Conservation (phyloP, 352 stramenopile genomes). For the Pythium chondricola region DNA sequence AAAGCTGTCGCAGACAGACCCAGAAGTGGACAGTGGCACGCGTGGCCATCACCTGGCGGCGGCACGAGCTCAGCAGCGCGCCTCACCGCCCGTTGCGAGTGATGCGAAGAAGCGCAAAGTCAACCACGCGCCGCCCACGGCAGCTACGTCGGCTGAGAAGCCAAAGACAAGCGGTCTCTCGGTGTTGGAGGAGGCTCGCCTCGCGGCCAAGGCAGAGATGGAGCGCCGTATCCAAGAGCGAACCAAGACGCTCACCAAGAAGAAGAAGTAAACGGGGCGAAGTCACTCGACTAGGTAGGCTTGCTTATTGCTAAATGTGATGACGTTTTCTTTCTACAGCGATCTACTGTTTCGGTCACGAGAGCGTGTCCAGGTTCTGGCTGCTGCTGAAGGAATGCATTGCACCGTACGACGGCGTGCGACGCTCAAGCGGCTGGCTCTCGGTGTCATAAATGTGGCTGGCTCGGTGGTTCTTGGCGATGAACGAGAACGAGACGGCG, state of each 20-base stretch:
- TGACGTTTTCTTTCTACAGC: too few species aligned
- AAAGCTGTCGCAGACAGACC: slow-evolving; percentile 33
- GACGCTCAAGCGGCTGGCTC: slow-evolving; percentile 9
- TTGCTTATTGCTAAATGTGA: not conserved
- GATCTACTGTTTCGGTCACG: not conserved
- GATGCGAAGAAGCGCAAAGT: slow-evolving; percentile 56
- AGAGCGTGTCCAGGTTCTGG: slow-evolving; percentile 10
- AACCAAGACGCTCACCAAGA: slow-evolving; percentile 51
- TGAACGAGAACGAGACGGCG: slow-evolving; percentile 36
- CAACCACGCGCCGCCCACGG: slow-evolving; percentile 25
- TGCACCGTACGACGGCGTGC: slow-evolving; percentile 15
- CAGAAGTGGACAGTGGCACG: slow-evolving; percentile 51
- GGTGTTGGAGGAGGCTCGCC: slow-evolving; percentile 46
- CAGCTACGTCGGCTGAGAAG: slow-evolving; percentile 3
- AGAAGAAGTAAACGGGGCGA: slow-evolving; percentile 43
- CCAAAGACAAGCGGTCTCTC: slow-evolving; percentile 5
- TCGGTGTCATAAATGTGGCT: slow-evolving; percentile 2
- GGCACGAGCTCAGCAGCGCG: not conserved
- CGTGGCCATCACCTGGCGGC: slow-evolving; percentile 3
- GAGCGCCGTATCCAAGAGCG: slow-evolving; percentile 62
- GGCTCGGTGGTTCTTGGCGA: slow-evolving; percentile 19
- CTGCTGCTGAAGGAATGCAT: slow-evolving; percentile 17
- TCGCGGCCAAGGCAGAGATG: slow-evolving; percentile 67
- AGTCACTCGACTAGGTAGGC: not conserved
- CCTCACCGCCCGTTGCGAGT: slow-evolving; percentile 2